Evolutionary conservation across 192 early-diverging fungal genomes (phyloP).

Genomic region (Coemansia sp.): DNA sequence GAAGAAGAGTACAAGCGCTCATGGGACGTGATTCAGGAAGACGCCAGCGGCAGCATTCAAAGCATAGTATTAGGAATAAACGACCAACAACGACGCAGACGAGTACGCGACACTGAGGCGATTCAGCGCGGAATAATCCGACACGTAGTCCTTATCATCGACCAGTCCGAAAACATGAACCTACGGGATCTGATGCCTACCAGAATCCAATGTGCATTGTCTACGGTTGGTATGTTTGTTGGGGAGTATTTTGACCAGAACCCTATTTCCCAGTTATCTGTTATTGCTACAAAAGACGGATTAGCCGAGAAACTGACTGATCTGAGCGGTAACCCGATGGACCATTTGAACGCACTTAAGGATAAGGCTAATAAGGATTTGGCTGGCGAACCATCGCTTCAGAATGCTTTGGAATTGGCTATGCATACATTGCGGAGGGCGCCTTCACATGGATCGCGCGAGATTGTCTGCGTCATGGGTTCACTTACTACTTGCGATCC

Average conservation of each 20-base stretch:
- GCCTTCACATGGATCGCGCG: slow-evolving; percentile 88
- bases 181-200: slow-evolving; percentile 86
- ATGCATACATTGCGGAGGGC: slow-evolving; percentile 76
- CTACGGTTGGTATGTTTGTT: too few relatives aligned
- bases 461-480: slow-evolving; percentile 85
- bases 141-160: slow-evolving; percentile 81
- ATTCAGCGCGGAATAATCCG: slow-evolving; percentile 85
- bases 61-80: slow-evolving; percentile 76
- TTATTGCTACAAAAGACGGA: slow-evolving; percentile 85
- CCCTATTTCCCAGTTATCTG: slow-evolving; percentile 85
- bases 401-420: slow-evolving; percentile 90
- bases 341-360: slow-evolving; percentile 76
- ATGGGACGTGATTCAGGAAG: slow-evolving; percentile 94
- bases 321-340: slow-evolving; percentile 82
- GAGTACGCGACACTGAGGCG: slow-evolving; percentile 68
- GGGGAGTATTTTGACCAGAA: slow-evolving; percentile 96
- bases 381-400: slow-evolving; percentile 87
- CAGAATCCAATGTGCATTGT: too few relatives aligned
- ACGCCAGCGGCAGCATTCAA: slow-evolving; percentile 79
- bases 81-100: slow-evolving; percentile 67
- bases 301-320: slow-evolving; percentile 86
- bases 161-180: slow-evolving; percentile 83
- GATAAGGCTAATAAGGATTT: slow-evolving; percentile 69
- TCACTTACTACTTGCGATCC: slow-evolving; percentile 95
- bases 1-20: slow-evolving; percentile 95